Evolutionary conservation across 2,329 filamentous ascomycete species (phyloP).

Genomic region (Pseudogymnoascus sp.): DNA sequence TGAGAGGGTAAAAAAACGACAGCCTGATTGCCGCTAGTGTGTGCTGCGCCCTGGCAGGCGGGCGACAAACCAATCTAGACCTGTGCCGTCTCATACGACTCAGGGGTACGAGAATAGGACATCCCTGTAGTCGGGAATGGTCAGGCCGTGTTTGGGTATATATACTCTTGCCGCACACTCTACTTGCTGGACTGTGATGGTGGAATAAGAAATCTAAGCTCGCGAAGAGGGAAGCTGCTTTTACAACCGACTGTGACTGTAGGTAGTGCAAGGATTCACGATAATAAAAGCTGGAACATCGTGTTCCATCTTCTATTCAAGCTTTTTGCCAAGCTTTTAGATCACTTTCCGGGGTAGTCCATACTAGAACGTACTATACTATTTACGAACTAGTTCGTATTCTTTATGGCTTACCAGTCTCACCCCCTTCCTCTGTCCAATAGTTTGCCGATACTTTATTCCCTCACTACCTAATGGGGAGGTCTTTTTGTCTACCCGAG

Average conservation of each 20-base stretch:
- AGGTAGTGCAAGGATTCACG: neutral
- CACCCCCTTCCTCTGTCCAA: too few relatives aligned
- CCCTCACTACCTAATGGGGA: too few relatives aligned
- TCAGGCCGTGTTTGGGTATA: neutral
- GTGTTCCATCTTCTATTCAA: neutral
- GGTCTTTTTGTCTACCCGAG: too few relatives aligned
- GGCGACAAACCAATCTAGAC: neutral
- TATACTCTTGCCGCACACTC: neutral
- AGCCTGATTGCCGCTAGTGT: neutral
- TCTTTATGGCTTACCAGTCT: too few relatives aligned
- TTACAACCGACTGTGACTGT: neutral
- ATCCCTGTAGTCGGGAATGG: neutral
- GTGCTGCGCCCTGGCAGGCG: neutral
- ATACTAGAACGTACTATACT: neutral
- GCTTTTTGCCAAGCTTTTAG: neutral
- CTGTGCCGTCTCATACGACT: neutral
- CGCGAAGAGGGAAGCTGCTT: neutral
- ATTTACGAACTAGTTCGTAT: neutral
- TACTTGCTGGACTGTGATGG: neutral
- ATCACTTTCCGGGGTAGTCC: neutral
- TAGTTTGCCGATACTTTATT: too few relatives aligned
- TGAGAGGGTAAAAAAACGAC: neutral
- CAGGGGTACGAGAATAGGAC: neutral
- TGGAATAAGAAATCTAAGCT: neutral
- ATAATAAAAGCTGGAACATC: too few relatives aligned